A percentile compares a stretch with the other conserved stretches of the same genome.
phyloP scores from a whole-genome alignment of 2,329 filamentous ascomycete species.

The Tolypocladium ophioglossoides region DNA sequence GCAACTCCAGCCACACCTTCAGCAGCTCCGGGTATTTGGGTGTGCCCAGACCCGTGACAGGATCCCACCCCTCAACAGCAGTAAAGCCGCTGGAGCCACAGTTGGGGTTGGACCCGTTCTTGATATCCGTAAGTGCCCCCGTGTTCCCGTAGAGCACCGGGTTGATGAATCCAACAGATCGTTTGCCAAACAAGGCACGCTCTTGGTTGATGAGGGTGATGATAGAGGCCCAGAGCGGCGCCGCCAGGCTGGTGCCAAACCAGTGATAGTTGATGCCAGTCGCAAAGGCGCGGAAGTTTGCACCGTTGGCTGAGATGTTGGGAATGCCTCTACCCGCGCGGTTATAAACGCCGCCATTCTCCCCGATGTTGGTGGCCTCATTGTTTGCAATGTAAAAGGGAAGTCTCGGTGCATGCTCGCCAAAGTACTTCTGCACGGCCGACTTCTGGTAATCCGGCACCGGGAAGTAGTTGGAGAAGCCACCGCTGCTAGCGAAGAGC shows the following conservation, averaged over 20 bases:
- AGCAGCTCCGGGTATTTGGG: slow-evolving; percentile 5
- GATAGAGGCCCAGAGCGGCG: slow-evolving; percentile 11
- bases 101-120: slow-evolving; percentile 23
- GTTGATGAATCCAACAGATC: slow-evolving; percentile 28
- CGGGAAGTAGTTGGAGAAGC: slow-evolving; percentile 23
- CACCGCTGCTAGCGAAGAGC: slow-evolving; percentile 13
- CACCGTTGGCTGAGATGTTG: slow-evolving; percentile 32
- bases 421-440: slow-evolving; percentile 15
- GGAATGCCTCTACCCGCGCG: slow-evolving; percentile 25
- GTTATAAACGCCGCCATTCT: slow-evolving; percentile 20
- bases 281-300: slow-evolving; percentile 29
- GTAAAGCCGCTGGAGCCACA: slow-evolving; percentile 16
- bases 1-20: slow-evolving; percentile 3
- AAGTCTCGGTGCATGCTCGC: slow-evolving; percentile 9
- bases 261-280: neutral
- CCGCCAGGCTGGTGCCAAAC: slow-evolving; percentile 9
- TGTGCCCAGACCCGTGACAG: slow-evolving; percentile 5
- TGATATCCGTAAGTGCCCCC: slow-evolving; percentile 27
- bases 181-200: slow-evolving; percentile 17
- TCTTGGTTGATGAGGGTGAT: slow-evolving; percentile 12
- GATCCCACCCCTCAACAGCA: slow-evolving; percentile 7
- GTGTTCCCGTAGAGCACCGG: slow-evolving; percentile 25
- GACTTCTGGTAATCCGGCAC: slow-evolving; percentile 16
- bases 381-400: slow-evolving; percentile 12
- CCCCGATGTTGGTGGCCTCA: slow-evolving; percentile 25